Conservation (phyloP, 2,329 filamentous ascomycete genomes). For the Helminthosporium solani region DNA sequence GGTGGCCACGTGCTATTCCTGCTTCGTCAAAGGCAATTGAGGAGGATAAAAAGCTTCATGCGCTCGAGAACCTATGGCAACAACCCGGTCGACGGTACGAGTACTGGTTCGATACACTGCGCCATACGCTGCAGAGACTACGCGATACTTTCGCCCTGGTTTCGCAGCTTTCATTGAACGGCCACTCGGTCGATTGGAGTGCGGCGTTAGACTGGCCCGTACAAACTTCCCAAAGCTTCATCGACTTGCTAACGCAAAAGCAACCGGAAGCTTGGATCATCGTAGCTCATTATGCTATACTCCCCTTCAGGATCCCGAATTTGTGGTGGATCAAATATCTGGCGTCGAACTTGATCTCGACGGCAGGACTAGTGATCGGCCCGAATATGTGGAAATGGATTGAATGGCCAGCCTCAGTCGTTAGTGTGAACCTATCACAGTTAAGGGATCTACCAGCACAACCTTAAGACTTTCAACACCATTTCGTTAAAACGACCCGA, state of each 20-base stretch:
- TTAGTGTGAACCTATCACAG: conserved; percentile 21
- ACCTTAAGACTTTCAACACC: too few relatives aligned
- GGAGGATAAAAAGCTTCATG: conserved; percentile 17
- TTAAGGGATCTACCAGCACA: too few relatives aligned
- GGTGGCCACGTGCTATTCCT: conserved; percentile 23
- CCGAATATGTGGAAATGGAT: conserved; percentile 26
- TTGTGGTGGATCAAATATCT: conserved; percentile 26
- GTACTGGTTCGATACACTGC: conserved; percentile 25
- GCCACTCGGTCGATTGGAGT: conserved; percentile 19
- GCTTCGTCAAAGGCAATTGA: conserved; percentile 13
- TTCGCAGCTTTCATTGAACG: conserved; percentile 18
- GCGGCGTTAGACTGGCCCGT: conserved; percentile 21
- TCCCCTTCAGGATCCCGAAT: conserved; percentile 14
- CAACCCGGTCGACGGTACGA: conserved; percentile 21
- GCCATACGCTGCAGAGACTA: conserved; percentile 15
- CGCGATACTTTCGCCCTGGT: conserved; percentile 23
- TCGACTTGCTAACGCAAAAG: conserved; percentile 21
- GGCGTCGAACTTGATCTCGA: conserved; percentile 17
- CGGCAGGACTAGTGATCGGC: conserved; percentile 26
- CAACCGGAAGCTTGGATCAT: conserved; percentile 29
- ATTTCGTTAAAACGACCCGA: too few relatives aligned
- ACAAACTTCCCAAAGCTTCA: conserved; percentile 15
- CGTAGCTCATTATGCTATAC: conserved; percentile 30
- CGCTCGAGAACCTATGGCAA: conserved; percentile 26
- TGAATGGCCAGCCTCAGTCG: conserved; percentile 21